A percentile compares a stretch with the other conserved stretches of the same genome.
phyloP scores from a whole-genome alignment of 2,329 filamentous ascomycete species.

The Aspergillus sp. region DNA sequence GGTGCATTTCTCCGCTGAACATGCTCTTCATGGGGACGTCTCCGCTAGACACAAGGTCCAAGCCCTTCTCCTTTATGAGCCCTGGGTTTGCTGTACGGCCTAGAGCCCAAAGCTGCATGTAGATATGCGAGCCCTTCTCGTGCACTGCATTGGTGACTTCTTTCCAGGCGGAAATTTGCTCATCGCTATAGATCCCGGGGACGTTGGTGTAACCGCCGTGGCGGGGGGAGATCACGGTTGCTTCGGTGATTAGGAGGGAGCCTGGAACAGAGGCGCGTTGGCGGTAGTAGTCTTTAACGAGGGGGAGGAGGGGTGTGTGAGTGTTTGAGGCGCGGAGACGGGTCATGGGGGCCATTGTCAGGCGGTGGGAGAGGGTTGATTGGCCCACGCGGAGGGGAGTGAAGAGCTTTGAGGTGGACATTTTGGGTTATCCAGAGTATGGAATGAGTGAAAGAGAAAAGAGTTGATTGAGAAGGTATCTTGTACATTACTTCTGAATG shows the following conservation, averaged over 20 bases:
- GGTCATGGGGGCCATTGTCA: constrained; percentile 52
- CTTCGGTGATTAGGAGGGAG: constrained; percentile 55
- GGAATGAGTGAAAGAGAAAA: no score
- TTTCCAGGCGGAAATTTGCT: constrained; percentile 56
- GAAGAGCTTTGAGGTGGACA: not conserved
- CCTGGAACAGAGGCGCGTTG: constrained; percentile 49
- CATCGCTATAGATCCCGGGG: constrained; percentile 52
- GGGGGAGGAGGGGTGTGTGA: constrained; percentile 40
- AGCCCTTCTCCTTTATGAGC: constrained; percentile 13
- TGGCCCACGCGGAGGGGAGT: constrained; percentile 33
- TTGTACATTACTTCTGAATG: no score
- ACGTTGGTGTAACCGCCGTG: constrained; percentile 46
- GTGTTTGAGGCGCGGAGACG: constrained; percentile 44
- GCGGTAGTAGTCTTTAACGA: constrained; percentile 47
- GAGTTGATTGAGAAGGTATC: no score
- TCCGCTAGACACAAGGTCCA: constrained; percentile 18
- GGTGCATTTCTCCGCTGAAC: constrained; percentile 15
- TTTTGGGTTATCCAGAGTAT: not conserved
- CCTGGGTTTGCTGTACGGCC: constrained; percentile 48
- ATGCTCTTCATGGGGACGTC: constrained; percentile 8
- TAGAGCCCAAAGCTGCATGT: constrained; percentile 55
- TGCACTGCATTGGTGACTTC: constrained; percentile 57
- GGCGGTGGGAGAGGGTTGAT: constrained; percentile 32
- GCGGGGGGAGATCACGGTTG: constrained; percentile 44
- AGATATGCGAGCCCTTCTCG: constrained; percentile 55